Percentiles rank a stretch among this genome's conserved stretches.
phyloP scores from a whole-genome alignment of 2,329 filamentous ascomycete species.

The Amylocarpus encephaloides region DNA sequence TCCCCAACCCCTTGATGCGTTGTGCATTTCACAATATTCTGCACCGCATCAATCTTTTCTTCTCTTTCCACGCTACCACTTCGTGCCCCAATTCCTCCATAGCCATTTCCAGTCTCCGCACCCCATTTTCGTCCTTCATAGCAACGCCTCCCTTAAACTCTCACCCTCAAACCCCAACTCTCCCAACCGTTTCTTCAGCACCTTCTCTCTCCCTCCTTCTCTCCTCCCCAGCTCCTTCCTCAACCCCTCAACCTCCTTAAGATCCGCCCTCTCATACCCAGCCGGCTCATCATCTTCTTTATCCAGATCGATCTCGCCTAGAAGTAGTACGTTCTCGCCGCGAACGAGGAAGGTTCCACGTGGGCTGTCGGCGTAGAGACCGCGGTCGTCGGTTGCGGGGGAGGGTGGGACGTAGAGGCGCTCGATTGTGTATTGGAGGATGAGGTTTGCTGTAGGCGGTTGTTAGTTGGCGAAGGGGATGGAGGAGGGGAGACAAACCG shows the following conservation, averaged over 20 bases:
- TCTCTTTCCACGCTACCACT: background rate
- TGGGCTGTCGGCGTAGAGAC: constrained; percentile 75
- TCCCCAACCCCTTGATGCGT: constrained; percentile 20
- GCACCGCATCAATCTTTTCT: constrained; percentile 27
- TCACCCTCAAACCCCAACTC: constrained; percentile 85
- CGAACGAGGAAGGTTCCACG: constrained; percentile 87
- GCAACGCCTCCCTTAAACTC: constrained; percentile 66
- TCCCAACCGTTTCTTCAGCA: constrained; percentile 62
- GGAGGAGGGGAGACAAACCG: constrained; percentile 49
- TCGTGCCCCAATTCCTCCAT: background rate
- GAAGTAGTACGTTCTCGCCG: constrained; percentile 92
- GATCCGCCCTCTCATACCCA: constrained; percentile 59
- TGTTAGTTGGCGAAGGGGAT: constrained; percentile 2
- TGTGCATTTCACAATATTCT: constrained; percentile 49
- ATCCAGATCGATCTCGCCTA: constrained; percentile 95
- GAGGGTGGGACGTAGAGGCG: constrained; percentile 59
- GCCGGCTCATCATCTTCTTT: constrained; percentile 81
- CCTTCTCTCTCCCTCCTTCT: constrained; percentile 69
- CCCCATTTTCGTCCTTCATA: constrained; percentile 39
- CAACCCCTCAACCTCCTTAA: constrained; percentile 63
- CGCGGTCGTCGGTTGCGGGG: constrained; percentile 36
- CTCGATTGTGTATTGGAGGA: constrained; percentile 88
- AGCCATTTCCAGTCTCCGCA: background rate
- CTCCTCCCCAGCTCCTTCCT: constrained; percentile 64
- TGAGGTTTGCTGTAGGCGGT: constrained; percentile 68